Evolutionary conservation across 225 moss, liverwort and hornwort species (phyloP), one percentile per base, ranked within the genome.

Genomic region (Lunularia cruciata): DNA sequence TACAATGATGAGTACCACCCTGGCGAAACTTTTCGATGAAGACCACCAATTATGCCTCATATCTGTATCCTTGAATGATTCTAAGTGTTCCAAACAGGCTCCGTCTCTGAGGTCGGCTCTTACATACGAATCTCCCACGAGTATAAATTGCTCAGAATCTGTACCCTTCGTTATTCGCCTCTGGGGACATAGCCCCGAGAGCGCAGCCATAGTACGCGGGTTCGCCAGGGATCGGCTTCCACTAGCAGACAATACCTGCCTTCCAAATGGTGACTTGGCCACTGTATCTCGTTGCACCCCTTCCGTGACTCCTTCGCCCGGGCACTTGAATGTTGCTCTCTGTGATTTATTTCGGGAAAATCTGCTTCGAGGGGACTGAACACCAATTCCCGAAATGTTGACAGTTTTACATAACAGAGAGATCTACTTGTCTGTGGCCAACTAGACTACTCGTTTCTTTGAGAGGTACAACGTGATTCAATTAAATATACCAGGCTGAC

Each of bases 11-110:
- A 91, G 14, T 15, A 99, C 31, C 28, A 75, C 77, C 51, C 83
- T 77, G 45, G 85, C 78, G 36, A 88, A 65, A 10, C 72, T 76
- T 70, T 81, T 81, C 16, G 84, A 75, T 25, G 86, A 86, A 19
- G 60, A 34, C 80, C 89, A 85, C 81, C 85, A 89, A 76, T 83
- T 85, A 15, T 83, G 83, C 75, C 84, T 87, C 40, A 83, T 72
- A 28, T 89, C 91, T 25, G 57, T 33, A 22, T 84, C 85, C 73
- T 89, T 91, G 47, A 88, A 92, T 0, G 95, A 92, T 77, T 86
- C 89, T 18, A 83, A 35, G 20, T 78, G 82, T 57, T 75, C 82
- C 63, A 83, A 57, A 36, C 68, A 78, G 43, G 72, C 68, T 23
- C 65, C 78, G 37, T 69, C 71, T 37, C 70, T 75, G 22, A 5